Percentiles rank a stretch among this genome's conserved stretches.
Conservation (phyloP, 2,329 filamentous ascomycete genomes). For the Aspergillus sp. region DNA sequence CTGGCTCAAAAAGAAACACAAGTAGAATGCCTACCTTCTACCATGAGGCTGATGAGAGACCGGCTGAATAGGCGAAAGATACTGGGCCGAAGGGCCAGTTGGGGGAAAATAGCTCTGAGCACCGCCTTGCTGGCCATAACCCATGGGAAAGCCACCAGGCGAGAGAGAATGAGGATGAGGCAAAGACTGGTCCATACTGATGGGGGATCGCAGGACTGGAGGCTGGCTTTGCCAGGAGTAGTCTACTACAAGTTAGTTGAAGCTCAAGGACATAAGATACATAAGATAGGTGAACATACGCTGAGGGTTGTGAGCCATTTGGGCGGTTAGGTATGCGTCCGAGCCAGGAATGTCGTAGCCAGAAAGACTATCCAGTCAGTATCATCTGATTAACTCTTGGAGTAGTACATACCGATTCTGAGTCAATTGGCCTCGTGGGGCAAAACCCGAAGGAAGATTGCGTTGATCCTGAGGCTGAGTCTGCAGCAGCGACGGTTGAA, state of each 20-base stretch:
- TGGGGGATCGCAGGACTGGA: conserved; percentile 21
- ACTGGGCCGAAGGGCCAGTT: conserved; percentile 12
- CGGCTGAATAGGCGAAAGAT: conserved; percentile 10
- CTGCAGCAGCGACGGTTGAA: not conserved
- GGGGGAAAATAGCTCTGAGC: conserved; percentile 18
- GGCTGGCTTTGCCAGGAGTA: conserved; percentile 27
- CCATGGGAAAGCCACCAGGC: conserved; percentile 17
- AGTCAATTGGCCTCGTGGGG: no score
- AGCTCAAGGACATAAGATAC: not conserved
- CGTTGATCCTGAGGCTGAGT: not conserved
- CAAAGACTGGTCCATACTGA: conserved; percentile 22
- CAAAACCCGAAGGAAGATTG: no score
- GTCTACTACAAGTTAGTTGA: conserved; percentile 18
- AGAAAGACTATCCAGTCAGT: not conserved
- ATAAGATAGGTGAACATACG: conserved; percentile 15
- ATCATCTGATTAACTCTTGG: not conserved
- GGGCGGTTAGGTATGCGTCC: conserved; percentile 16
- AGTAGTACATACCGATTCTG: no score
- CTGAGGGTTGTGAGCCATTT: conserved; percentile 26
- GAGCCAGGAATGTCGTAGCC: conserved; percentile 2
- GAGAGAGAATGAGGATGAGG: conserved; percentile 20
- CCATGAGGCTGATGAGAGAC: conserved; percentile 11
- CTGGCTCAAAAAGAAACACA: not conserved
- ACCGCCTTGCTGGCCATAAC: conserved; percentile 19
- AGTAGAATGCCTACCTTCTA: conserved; percentile 15